Evolutionary conservation across 257 asterid genomes (phyloP), one percentile per base, ranked within the genome.

Genomic region (Nemophila menziesii): DNA sequence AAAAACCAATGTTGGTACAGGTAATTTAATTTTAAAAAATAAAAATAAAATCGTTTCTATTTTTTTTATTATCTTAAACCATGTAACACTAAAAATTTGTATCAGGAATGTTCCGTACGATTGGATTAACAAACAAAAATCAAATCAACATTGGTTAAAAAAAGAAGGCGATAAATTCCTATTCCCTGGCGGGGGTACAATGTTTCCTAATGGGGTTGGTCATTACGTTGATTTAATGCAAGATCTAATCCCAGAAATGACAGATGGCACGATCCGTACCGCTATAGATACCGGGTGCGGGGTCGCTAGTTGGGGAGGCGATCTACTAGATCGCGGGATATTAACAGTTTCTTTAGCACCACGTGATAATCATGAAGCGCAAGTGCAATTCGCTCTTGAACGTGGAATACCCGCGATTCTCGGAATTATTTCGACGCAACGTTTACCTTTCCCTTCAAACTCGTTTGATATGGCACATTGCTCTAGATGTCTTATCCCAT

Each of bases 1-100:
- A 78, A 52, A 62, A 66, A 71, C 41, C 86, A 78, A 62, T 72
- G 92, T 70, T 82, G 93, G 93, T 82, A 82, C 75, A 78, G 94
- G 94, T 82, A 75, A 58, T 33, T 16, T 16, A 16, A n/a, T n/a
- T n/a, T n/a, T n/a, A n/a, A n/a, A n/a, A n/a, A n/a, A n/a, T n/a
- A n/a, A n/a, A n/a, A n/a, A n/a, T n/a, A 40, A 40, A 10, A 6
- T 20, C 12, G 13, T 9, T 39, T 39, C 14, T n/a, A 16, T 17
- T 19, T 37, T 37, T 12, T 37, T 6, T 20, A 11, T 16, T 40
- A 48, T 33, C 22, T 36, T 21, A 19, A 12, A 14, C 12, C 13
- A 24, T 18, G 18, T 49, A 16, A 20, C 15, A 24, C 15, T 20
- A 38, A 8, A 50, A 34, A 62, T 44, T 48, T 20, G 54, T 26